These are phyloP conservation scores for Ordospora pajunii DNA, from an alignment of 371 early-diverging fungal species.

Conservation along the genomic window DNA sequence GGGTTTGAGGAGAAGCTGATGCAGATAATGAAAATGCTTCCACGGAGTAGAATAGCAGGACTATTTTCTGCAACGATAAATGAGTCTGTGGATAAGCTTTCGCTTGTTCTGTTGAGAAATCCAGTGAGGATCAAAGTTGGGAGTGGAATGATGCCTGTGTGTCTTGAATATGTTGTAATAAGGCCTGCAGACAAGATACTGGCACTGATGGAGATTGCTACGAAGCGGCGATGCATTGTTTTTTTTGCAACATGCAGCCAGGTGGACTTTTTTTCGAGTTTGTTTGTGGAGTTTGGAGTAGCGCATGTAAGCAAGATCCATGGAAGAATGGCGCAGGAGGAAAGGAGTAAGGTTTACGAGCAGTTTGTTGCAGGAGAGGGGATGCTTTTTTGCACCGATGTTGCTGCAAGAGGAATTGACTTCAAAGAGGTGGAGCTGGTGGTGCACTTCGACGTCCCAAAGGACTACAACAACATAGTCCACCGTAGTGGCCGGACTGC, in stretches of 20 bases:
- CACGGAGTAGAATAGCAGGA: constrained; percentile 20
- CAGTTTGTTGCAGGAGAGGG: constrained; percentile 34
- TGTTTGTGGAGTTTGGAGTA: constrained; percentile 47
- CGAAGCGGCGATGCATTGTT: constrained; percentile 45
- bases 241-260: constrained; percentile 58
- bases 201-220: background rate
- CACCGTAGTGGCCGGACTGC: constrained; percentile 96
- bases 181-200: constrained; percentile 19
- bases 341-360: constrained; percentile 44
- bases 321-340: constrained; percentile 52
- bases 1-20: constrained; percentile 38
- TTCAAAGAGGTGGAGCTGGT: constrained; percentile 52
- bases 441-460: constrained; percentile 71
- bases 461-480: constrained; percentile 82
- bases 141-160: constrained; percentile 14
- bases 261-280: constrained; percentile 62
- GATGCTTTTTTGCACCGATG: constrained; percentile 57
- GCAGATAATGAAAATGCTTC: constrained; percentile 21
- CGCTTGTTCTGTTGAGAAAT: background rate
- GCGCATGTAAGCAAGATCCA: constrained; percentile 48
- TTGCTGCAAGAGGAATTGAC: constrained; percentile 59
- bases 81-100: constrained; percentile 19
- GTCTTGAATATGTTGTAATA: constrained; percentile 12
- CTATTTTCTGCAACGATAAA: constrained; percentile 48
- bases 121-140: constrained; percentile 20